These are phyloP conservation scores for Elaeis oleifera DNA, from an alignment of 202 grass and related monocot species.

Conservation along the genomic window DNA sequence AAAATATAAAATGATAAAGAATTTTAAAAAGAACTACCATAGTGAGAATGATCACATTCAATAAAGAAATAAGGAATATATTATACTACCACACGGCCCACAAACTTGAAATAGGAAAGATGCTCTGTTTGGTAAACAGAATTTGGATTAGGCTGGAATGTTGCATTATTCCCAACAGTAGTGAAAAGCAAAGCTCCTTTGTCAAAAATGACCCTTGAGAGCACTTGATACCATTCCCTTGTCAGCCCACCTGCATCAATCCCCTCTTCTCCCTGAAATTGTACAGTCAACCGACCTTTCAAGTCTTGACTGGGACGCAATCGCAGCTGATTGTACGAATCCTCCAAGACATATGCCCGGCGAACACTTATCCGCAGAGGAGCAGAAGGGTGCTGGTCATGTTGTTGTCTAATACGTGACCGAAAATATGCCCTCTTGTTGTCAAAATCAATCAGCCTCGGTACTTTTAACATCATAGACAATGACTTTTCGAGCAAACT, in stretches of 20 bases:
- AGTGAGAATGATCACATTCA: conserved; percentile 15
- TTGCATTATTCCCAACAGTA: conserved; percentile 91
- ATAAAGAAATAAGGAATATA: too few species aligned
- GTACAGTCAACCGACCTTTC: conserved; percentile 86
- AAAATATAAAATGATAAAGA: neutral
- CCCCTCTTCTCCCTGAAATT: conserved; percentile 99
- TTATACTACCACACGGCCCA: conserved; percentile 73
- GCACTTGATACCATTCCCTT: conserved; percentile 84
- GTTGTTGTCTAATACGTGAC: conserved; percentile 94
- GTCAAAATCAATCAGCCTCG: conserved; percentile 93
- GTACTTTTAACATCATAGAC: conserved; percentile 89
- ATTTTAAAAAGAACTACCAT: neutral
- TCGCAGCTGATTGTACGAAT: conserved; percentile 96
- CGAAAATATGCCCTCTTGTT: conserved; percentile 93
- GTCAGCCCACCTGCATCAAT: conserved; percentile 99
- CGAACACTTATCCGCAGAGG: conserved; percentile 96
- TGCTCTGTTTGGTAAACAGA: conserved; percentile 98
- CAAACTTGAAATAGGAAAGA: conserved; percentile 98
- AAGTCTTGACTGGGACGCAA: conserved; percentile 88
- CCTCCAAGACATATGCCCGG: conserved; percentile 87
- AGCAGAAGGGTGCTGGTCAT: conserved; percentile 74
- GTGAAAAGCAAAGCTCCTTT: conserved; percentile 93
- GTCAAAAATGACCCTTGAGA: conserved; percentile 92
- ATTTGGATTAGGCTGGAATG: conserved; percentile 98
- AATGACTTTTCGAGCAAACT: conserved; percentile 92